Base-by-base conservation (phyloP, 2,329 filamentous ascomycete genomes). In the Cercospora berteroae region DNA sequence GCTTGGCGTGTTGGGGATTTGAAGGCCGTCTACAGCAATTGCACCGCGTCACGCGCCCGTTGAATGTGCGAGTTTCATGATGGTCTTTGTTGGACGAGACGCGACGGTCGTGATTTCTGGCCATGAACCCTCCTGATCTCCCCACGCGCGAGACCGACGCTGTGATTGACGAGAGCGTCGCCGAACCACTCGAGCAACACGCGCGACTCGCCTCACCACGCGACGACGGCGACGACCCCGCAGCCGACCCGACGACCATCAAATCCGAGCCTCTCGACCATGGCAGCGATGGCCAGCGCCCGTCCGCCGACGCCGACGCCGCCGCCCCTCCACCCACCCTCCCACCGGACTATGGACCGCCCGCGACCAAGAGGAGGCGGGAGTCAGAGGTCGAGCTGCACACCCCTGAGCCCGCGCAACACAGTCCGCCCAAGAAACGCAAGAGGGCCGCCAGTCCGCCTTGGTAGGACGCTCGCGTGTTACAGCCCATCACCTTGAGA, bases 371-470 rank as follows among this genome's bases (percentile, higher is more conserved):
- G 56, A 76, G 74, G 69, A 67, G 74, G 66, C 67, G 71, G 44
- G 74, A 76, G 65, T 74, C 73, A 20, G 71, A 73, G 60, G 70
- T 69, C 31, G 66, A 68, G 8, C 68, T 72, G 63, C 67, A 65
- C n/a, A 66, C 62, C 50, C 66, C 69, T 36, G 60, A 64, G 18
- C 5, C 63, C 12, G 69, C 70, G 52, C 60, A 57, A 23, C 13
- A 42, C 52, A 31, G 75, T 58, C 64, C 79, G 27, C 79, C 83
- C 16, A 93, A 93, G 79, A 87, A 90, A 77, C 88, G 88, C 69
- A 88, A 88, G 77, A 78, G 76, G 13, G 70, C 58, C 20, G 65
- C 68, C 9, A 75, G 73, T 25, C 76, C 76, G 16, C 76, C 76
- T 48, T 78, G 76, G 76, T 57, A 57, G 25, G 29, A 57, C 16